Percentiles rank a stretch among this genome's conserved stretches.
Evolutionary conservation across 805 yeast genomes (phyloP).

Genomic region (Yamadazyma phyllophila): DNA sequence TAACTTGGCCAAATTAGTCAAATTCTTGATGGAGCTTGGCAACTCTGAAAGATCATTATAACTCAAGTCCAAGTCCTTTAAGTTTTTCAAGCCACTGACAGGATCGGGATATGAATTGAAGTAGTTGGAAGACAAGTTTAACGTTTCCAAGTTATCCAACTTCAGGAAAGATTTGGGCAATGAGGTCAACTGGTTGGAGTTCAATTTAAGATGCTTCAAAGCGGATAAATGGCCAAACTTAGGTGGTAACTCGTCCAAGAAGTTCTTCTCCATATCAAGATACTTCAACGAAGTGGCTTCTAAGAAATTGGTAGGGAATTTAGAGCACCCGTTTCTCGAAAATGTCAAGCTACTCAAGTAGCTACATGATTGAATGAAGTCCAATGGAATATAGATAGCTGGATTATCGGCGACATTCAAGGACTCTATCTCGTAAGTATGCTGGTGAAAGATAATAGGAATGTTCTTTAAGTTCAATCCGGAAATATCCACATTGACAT

Average conservation of each 20-base stretch:
- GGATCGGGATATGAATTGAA: slow-evolving; percentile 63
- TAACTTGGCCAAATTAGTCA: slow-evolving; percentile 63
- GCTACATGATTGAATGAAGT: slow-evolving; percentile 79
- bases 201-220: slow-evolving; percentile 60
- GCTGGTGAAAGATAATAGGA: slow-evolving; percentile 78
- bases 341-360: slow-evolving; percentile 66
- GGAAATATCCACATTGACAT: slow-evolving; percentile 69
- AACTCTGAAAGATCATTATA: slow-evolving; percentile 67
- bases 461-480: slow-evolving; percentile 77
- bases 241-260: slow-evolving; percentile 60
- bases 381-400: slow-evolving; percentile 76
- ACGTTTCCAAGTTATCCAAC: slow-evolving; percentile 49
- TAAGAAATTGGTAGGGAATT: slow-evolving; percentile 70
- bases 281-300: slow-evolving; percentile 65
- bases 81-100: slow-evolving; percentile 54
- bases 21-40: slow-evolving; percentile 59
- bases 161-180: slow-evolving; percentile 63
- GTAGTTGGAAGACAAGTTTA: slow-evolving; percentile 79
- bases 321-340: slow-evolving; percentile 68
- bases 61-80: slow-evolving; percentile 72
- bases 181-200: slow-evolving; percentile 67
- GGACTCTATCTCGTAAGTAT: slow-evolving; percentile 75
- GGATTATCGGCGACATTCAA: slow-evolving; percentile 86
- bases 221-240: slow-evolving; percentile 53
- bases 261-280: slow-evolving; percentile 76